A percentile compares a stretch with the other conserved stretches of the same genome.
Conservation (phyloP, 768 basidiomycete genomes). For the Russula ochroleuca region DNA sequence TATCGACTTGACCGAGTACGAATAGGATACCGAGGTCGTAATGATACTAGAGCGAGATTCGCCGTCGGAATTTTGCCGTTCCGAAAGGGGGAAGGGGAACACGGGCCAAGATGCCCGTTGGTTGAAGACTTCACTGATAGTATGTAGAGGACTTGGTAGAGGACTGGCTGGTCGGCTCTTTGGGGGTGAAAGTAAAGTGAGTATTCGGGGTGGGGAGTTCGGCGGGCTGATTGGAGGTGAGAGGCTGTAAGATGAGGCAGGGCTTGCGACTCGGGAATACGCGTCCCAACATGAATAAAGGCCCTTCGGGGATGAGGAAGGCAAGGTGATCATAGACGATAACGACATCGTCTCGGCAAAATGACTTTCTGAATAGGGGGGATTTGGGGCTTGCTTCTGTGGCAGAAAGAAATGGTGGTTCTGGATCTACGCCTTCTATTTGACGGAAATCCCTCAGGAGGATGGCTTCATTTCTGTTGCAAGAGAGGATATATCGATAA, state of each 20-base stretch:
- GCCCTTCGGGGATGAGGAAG: constrained; percentile 5
- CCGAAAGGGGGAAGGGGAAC: neutral
- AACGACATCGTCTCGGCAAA: neutral
- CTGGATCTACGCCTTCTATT: neutral
- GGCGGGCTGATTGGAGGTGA: constrained; percentile 4
- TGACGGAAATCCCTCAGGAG: neutral
- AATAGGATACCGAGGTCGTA: neutral
- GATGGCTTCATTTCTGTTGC: neutral
- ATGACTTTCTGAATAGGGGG: neutral
- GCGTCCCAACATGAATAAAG: constrained; percentile 12
- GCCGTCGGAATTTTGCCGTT: neutral
- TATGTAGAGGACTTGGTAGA: neutral
- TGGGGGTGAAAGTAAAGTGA: neutral
- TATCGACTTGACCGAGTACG: constrained; percentile 12
- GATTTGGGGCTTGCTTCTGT: too few relatives aligned
- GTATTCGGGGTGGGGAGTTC: neutral
- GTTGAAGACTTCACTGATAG: constrained; percentile 1
- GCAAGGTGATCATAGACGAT: constrained; percentile 13
- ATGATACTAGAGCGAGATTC: neutral
- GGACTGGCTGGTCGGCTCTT: constrained; percentile 2
- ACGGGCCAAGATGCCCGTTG: constrained; percentile 7
- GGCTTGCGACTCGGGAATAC: constrained; percentile 2
- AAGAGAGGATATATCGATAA: neutral
- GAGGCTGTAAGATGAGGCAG: neutral
- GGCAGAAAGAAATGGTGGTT: neutral